Evolutionary conservation across 129 eudicot species (phyloP), one percentile per base, ranked within the genome.

Genomic region (Chrysanthemum seticuspe): DNA sequence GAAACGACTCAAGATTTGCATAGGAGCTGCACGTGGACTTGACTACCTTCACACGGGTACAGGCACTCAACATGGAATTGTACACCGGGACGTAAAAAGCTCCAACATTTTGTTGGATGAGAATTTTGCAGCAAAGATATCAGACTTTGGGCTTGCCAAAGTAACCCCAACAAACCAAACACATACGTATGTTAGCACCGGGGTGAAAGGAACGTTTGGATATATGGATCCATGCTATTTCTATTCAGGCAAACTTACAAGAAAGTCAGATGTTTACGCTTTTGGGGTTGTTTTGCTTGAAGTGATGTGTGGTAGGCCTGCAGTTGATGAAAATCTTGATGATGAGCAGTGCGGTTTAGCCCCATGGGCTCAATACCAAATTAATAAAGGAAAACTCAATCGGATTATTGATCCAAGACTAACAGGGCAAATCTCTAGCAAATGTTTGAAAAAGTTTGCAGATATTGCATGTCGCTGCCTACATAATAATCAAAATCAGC

Each of bases 281-380:
- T 75, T 81, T 49, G 85, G 85, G 10, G 85, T 81, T 50, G 67
- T 81, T 12, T 52, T 81, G 55, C 64, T 81, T 62, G 85, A 76
- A 65, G 85, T 81, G 45, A 5, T 76, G 31, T 72, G 82, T 31
- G 87, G 84, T 31, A 79, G 73, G 73, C 73, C 79, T 21, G 79
- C 84, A 14, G 77, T 83, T 51, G 81, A 83, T 19, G 21, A 19
- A 19, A 19, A 19, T 19, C 21, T 19, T 19, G 21, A 19, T 19
- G 21, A 19, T 19, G 21, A 19, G 21, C 21, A 0, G 21, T 19
- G 21, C 21, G 21, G 21, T 19, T 19, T 19, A 19, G 21, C 21
- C 21, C 21, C 21, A 19, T 19, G 21, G 21, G 21, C 21, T 19
- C 21, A 19, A 19, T 19, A 19, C 21, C 21, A 19, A 19, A 19